A percentile compares a stretch with the other conserved stretches of the same genome.
Conservation (phyloP, 805 yeast species). For the Kodamaea hsintzibuensis region DNA sequence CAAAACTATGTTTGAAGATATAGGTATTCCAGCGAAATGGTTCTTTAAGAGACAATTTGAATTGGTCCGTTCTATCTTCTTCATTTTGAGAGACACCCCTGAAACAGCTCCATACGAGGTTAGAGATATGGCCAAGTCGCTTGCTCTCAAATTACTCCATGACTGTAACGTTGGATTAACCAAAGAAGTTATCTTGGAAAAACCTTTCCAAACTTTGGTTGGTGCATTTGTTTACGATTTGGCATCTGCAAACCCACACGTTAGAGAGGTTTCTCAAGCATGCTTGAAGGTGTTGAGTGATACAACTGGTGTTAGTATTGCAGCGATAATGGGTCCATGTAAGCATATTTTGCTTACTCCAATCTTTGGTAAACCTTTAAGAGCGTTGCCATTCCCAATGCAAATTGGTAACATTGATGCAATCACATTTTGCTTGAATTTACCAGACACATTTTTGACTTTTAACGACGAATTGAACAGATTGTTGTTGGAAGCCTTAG, state of each 20-base stretch:
- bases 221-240: conserved; percentile 92
- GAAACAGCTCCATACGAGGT: conserved; percentile 84
- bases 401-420: conserved; percentile 98
- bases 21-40: conserved; percentile 69
- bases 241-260: conserved; percentile 82
- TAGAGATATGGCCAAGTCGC: conserved; percentile 64
- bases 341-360: conserved; percentile 84
- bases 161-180: conserved; percentile 64
- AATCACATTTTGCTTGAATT: conserved; percentile 82
- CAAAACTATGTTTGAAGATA: conserved; percentile 66
- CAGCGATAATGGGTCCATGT: conserved; percentile 78
- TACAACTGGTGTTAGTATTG: conserved; percentile 65
- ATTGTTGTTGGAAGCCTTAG: conserved; percentile 83
- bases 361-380: conserved; percentile 91
- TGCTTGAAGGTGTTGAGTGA: conserved; percentile 69
- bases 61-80: conserved; percentile 80
- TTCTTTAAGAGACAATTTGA: conserved; percentile 79
- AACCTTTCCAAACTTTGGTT: conserved; percentile 76
- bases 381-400: conserved; percentile 98
- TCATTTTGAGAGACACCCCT: conserved; percentile 87
- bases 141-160: conserved; percentile 62
- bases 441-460: conserved; percentile 77
- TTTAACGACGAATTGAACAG: conserved; percentile 89
- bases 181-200: conserved; percentile 62
- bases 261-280: conserved; percentile 77